Conservation (phyloP, 306 rosid genomes). For the Prunus mongolica region DNA sequence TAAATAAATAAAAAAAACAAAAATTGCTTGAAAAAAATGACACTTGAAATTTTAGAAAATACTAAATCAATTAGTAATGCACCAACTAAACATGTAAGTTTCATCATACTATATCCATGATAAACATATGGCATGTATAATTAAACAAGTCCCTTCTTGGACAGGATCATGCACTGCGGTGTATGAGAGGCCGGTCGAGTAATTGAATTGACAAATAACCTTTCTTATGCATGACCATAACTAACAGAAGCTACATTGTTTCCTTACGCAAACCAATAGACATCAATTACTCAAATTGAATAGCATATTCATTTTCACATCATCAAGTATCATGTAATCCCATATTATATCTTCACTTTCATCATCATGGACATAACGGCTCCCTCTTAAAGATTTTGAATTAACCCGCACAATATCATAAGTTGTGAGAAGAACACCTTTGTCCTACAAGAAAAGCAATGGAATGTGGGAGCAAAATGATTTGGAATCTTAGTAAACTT, state of each 20-base stretch:
- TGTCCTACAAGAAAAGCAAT: conserved; percentile 48
- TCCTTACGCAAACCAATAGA: neutral
- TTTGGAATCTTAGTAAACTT: conserved; percentile 5
- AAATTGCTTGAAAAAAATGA: neutral
- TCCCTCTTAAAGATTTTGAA: conserved; percentile 62
- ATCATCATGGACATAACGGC: conserved; percentile 36
- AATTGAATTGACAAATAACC: neutral
- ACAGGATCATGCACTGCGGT: neutral
- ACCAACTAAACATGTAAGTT: neutral
- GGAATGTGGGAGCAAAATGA: conserved; percentile 6
- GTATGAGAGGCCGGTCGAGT: neutral
- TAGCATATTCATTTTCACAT: conserved; percentile 39
- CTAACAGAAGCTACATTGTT: conserved; percentile 4
- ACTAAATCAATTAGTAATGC: neutral
- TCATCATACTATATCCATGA: neutral
- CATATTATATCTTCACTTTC: conserved; percentile 63
- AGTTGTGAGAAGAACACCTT: conserved; percentile 91
- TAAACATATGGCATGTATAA: neutral
- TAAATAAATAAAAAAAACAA: neutral
- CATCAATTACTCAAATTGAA: neutral
- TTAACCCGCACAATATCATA: conserved; percentile 91
- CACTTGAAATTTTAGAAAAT: neutral
- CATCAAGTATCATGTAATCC: conserved; percentile 99
- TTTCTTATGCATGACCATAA: neutral
- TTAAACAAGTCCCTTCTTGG: neutral